These are phyloP conservation scores for Mycoemilia scoparia DNA, from an alignment of 192 early-diverging fungal genomes.

Conservation along the genomic window DNA sequence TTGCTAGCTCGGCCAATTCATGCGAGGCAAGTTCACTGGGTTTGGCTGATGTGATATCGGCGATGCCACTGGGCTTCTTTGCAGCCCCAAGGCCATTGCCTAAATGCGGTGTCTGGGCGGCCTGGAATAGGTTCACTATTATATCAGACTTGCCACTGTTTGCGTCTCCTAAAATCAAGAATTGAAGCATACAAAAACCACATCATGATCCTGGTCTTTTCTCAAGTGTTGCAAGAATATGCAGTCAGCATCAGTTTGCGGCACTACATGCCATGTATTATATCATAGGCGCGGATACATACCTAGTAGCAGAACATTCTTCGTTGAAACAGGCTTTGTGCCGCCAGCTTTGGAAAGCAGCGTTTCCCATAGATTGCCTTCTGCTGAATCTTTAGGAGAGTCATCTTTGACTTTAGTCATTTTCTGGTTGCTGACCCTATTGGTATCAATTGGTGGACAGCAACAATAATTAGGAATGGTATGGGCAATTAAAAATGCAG, in stretches of 20 bases:
- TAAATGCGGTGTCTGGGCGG: constrained; percentile 16
- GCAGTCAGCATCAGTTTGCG: too few species aligned
- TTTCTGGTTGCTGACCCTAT: too few species aligned
- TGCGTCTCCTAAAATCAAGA: constrained; percentile 36
- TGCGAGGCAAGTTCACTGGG: constrained; percentile 9
- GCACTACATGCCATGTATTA: too few species aligned
- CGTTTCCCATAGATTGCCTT: constrained; percentile 65
- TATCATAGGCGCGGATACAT: too few species aligned
- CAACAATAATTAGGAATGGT: too few species aligned
- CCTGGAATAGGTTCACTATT: constrained; percentile 32
- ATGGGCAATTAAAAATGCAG: too few species aligned
- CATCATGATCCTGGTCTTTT: too few species aligned
- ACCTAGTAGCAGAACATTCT: constrained; percentile 71
- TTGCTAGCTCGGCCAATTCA: constrained; percentile 10
- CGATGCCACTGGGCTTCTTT: constrained; percentile 19
- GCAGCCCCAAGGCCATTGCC: constrained; percentile 21
- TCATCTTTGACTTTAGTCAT: too few species aligned
- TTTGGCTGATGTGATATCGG: constrained; percentile 22
- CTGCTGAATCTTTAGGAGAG: too few species aligned
- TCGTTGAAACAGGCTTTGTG: constrained; percentile 52
- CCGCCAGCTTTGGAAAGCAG: constrained; percentile 59
- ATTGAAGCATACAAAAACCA: too few species aligned
- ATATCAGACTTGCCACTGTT: constrained; percentile 70
- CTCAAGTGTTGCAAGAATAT: too few species aligned
- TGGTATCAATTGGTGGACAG: too few species aligned